These are phyloP conservation scores for Xylariaceae sp. DNA, from an alignment of 2,329 filamentous ascomycete species.

Conservation along the genomic window DNA sequence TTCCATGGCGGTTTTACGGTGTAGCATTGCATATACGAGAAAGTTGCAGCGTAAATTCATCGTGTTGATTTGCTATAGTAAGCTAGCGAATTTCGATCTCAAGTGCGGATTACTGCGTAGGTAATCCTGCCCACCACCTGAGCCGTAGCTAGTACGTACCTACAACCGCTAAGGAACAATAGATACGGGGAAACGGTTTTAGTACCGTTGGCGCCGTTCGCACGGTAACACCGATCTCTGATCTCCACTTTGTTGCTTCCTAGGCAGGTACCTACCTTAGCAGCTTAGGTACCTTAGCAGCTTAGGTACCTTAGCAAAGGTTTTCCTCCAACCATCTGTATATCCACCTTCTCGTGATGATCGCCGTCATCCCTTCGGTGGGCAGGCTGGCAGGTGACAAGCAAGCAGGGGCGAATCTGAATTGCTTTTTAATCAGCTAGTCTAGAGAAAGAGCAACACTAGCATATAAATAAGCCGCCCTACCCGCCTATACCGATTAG, in stretches of 20 bases:
- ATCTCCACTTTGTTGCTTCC: not conserved
- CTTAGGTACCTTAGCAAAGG: not conserved
- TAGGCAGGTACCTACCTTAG: no score
- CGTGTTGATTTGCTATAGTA: constrained; percentile 1
- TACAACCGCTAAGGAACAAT: no score
- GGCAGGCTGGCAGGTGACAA: not conserved
- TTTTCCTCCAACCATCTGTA: constrained; percentile 1
- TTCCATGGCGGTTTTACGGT: constrained; percentile 10
- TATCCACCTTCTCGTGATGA: constrained; percentile 17
- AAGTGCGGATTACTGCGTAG: not conserved
- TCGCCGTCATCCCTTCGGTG: constrained; percentile 4
- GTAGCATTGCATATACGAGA: constrained; percentile 37
- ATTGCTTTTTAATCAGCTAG: constrained; percentile 14
- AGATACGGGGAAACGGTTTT: not conserved
- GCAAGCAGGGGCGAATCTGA: not conserved
- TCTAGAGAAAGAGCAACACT: not conserved
- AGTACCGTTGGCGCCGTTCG: not conserved
- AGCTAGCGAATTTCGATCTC: not conserved
- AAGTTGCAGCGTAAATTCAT: constrained; percentile 17
- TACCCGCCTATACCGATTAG: not conserved
- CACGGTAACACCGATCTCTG: not conserved
- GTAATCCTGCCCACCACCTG: not conserved
- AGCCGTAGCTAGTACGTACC: no score
- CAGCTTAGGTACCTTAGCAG: no score
- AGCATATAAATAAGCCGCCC: not conserved